These are phyloP conservation scores for Malassezia psittaci DNA, from an alignment of 1,284 basidiomycete species.

Conservation along the genomic window DNA sequence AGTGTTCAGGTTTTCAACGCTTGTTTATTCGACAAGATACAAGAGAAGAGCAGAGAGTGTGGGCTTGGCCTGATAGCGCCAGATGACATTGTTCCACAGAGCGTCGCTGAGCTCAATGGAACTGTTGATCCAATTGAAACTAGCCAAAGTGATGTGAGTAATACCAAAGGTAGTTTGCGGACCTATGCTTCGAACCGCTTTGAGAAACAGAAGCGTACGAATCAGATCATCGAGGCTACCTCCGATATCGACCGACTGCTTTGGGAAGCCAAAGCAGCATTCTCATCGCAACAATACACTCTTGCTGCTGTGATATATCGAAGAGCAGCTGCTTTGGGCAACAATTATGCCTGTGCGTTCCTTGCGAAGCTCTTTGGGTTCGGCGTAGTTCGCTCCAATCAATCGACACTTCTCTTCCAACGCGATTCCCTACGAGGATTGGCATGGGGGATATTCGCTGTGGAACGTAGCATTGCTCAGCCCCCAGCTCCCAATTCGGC, in stretches of 20 bases:
- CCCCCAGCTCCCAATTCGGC: not conserved
- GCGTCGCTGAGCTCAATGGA: not conserved
- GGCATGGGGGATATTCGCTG: constrained; percentile 9
- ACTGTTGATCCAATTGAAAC: not conserved
- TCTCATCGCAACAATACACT: constrained; percentile 7
- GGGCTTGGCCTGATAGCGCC: constrained; percentile 11
- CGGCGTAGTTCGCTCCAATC: constrained; percentile 5
- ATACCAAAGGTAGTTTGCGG: constrained; percentile 8
- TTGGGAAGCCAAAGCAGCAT: constrained; percentile 12
- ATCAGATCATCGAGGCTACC: constrained; percentile 4
- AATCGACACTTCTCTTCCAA: constrained; percentile 8
- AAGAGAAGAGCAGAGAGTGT: constrained; percentile 3
- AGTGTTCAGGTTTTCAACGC: constrained; percentile 17
- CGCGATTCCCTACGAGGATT: constrained; percentile 15
- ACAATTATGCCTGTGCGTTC: constrained; percentile 2
- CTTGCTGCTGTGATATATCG: constrained; percentile 7
- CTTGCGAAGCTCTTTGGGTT: constrained; percentile 16
- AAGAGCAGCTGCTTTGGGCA: constrained; percentile 10
- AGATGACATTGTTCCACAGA: not conserved
- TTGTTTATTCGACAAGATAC: constrained; percentile 7
- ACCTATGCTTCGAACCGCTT: constrained; percentile 8
- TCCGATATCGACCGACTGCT: constrained; percentile 6
- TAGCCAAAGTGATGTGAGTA: not conserved
- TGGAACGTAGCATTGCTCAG: not conserved
- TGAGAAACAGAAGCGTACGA: constrained; percentile 1